phyloP scores from a whole-genome alignment of 148 eudicot genomes.

The Selenicereus undatus region DNA sequence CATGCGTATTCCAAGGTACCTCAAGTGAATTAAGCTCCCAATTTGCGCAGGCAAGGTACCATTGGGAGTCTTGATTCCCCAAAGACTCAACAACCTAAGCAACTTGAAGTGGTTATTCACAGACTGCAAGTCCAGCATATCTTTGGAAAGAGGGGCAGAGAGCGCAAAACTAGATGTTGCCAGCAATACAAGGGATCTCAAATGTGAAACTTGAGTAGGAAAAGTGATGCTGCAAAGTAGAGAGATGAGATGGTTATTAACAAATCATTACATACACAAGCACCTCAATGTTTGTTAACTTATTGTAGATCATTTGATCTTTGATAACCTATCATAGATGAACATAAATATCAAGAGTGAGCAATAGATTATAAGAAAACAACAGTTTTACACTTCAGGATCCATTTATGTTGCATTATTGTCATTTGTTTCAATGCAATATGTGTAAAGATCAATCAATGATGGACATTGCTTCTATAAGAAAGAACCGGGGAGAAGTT shows the following conservation, averaged over 20 bases:
- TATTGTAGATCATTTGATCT: not conserved
- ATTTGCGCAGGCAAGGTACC: not conserved
- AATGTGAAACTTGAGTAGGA: not conserved
- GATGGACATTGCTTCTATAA: too few species aligned
- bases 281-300: not conserved
- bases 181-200: not conserved
- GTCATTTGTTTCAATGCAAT: too few species aligned
- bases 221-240: not conserved
- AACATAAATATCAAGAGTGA: not conserved
- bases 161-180: not conserved
- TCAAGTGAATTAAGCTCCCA: constrained; percentile 19
- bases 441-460: too few species aligned
- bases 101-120: not conserved
- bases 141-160: not conserved
- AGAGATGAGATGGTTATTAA: not conserved
- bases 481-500: too few species aligned
- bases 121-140: not conserved
- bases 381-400: too few species aligned
- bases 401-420: too few species aligned
- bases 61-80: not conserved
- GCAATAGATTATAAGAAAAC: not conserved
- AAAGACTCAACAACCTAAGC: not conserved
- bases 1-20: constrained; percentile 21
- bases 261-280: not conserved
- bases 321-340: not conserved